Evolutionary conservation across 1,139 yeast species (phyloP).

Genomic region (Ogataea hybrid): DNA sequence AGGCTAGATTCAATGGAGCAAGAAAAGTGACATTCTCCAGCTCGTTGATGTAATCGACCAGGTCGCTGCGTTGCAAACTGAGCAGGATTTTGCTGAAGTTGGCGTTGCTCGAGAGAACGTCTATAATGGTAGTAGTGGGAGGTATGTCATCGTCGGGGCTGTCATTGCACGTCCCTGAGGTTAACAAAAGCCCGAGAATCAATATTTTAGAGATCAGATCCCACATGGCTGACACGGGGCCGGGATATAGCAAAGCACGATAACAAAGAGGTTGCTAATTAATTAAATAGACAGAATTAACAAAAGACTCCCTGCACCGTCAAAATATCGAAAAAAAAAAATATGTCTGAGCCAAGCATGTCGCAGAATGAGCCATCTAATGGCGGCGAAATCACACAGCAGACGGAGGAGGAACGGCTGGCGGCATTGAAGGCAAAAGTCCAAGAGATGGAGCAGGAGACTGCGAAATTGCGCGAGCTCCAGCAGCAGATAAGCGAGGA

Average conservation of each 20-base stretch:
- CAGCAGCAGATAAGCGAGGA: constrained; percentile 41
- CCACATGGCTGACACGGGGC: neutral
- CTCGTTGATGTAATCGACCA: constrained; percentile 66
- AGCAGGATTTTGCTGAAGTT: constrained; percentile 71
- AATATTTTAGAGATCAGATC: neutral
- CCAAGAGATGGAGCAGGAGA: constrained; percentile 48
- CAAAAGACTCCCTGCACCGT: constrained; percentile 3
- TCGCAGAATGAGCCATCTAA: neutral
- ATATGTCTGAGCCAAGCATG: neutral
- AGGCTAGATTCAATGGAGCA: constrained; percentile 89
- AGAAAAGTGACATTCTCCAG: constrained; percentile 68
- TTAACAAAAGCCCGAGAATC: neutral
- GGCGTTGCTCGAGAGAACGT: constrained; percentile 68
- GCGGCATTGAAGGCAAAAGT: constrained; percentile 30
- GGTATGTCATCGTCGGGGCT: constrained; percentile 11
- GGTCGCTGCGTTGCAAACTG: constrained; percentile 62
- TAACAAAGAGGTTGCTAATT: neutral
- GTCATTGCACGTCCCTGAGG: neutral
- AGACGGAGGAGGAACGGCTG: constrained; percentile 20
- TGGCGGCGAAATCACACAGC: neutral
- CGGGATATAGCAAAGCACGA: neutral
- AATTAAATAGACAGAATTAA: neutral
- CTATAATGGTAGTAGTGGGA: constrained; percentile 61
- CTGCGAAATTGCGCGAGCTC: constrained; percentile 50
- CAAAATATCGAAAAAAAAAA: neutral